phyloP scores from a whole-genome alignment of 2,329 filamentous ascomycete genomes.

The Aureobasidium zeae region DNA sequence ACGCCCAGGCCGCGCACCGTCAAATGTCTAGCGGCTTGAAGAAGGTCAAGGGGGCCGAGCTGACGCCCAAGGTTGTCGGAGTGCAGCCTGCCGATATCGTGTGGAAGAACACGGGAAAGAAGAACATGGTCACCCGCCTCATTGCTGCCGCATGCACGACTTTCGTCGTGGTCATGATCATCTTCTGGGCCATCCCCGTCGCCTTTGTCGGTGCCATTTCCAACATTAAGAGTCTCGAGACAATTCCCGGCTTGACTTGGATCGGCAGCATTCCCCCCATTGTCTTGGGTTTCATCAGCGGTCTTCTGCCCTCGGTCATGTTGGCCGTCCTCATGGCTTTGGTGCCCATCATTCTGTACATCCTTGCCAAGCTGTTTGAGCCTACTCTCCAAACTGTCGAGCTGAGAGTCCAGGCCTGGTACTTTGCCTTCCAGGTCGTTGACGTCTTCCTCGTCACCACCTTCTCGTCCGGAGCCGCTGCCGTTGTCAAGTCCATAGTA shows the following conservation, averaged over 20 bases:
- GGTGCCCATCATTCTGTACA: constrained; percentile 70
- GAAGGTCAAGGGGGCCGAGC: constrained; percentile 14
- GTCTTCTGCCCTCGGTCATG: constrained; percentile 47
- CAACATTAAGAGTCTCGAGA: constrained; percentile 27
- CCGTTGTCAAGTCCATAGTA: constrained; percentile 27
- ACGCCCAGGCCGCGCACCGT: constrained; percentile 78
- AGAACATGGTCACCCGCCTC: constrained; percentile 22
- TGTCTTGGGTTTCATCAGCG: constrained; percentile 25
- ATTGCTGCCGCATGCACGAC: constrained; percentile 25
- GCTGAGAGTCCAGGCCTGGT: constrained; percentile 31
- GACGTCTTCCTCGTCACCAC: constrained; percentile 36
- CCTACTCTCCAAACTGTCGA: constrained; percentile 38
- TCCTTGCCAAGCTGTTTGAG: constrained; percentile 58
- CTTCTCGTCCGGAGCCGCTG: constrained; percentile 30
- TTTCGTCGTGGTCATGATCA: constrained; percentile 28
- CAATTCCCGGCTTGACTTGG: constrained; percentile 25
- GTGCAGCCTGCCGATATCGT: constrained; percentile 39
- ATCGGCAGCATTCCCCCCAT: constrained; percentile 25
- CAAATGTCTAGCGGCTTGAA: constrained; percentile 18
- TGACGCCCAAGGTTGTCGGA: constrained; percentile 31
- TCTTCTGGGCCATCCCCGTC: constrained; percentile 31
- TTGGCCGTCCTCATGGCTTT: constrained; percentile 79
- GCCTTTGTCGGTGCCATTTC: constrained; percentile 28
- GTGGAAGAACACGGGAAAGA: constrained; percentile 38
- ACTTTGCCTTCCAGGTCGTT: constrained; percentile 34